Conservation (phyloP, 768 basidiomycete species). For the Lentinula lateritia region DNA sequence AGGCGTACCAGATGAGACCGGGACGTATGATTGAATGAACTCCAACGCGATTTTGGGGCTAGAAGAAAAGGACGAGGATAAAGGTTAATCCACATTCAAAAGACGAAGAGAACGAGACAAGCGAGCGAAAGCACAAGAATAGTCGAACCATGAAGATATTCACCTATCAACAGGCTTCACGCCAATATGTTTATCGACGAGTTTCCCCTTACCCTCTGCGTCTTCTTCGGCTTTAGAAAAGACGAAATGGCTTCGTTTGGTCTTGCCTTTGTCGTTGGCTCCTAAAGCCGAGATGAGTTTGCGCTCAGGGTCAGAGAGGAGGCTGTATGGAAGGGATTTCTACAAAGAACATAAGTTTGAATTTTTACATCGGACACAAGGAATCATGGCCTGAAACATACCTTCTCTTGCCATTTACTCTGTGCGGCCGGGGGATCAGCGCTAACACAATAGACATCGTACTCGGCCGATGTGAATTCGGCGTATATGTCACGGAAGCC, state of each 20-base stretch:
- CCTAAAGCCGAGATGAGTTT: constrained; percentile 77
- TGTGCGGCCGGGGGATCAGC: constrained; percentile 72
- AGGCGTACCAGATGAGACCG: neutral
- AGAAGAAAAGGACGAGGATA: neutral
- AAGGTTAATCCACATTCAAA: neutral
- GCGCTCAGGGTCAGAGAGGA: constrained; percentile 87
- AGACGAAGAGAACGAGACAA: neutral
- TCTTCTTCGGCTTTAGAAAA: constrained; percentile 65
- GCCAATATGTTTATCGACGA: constrained; percentile 78
- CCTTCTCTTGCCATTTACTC: constrained; percentile 85
- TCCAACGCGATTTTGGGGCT: constrained; percentile 64
- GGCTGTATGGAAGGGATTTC: constrained; percentile 81
- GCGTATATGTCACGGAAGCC: constrained; percentile 82
- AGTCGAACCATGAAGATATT: neutral
- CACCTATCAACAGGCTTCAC: constrained; percentile 87
- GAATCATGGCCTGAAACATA: constrained; percentile 18
- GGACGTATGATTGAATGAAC: constrained; percentile 48
- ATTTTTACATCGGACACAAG: neutral
- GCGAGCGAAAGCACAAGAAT: no score
- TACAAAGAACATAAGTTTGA: constrained; percentile 21
- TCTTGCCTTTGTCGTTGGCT: constrained; percentile 72
- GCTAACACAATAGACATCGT: constrained; percentile 80
- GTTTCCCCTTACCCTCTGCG: constrained; percentile 38
- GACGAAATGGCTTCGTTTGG: constrained; percentile 90
- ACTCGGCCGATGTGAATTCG: constrained; percentile 65